Conservation (phyloP, 805 yeast species). For the Metschnikowia chrysomelidarum region DNA sequence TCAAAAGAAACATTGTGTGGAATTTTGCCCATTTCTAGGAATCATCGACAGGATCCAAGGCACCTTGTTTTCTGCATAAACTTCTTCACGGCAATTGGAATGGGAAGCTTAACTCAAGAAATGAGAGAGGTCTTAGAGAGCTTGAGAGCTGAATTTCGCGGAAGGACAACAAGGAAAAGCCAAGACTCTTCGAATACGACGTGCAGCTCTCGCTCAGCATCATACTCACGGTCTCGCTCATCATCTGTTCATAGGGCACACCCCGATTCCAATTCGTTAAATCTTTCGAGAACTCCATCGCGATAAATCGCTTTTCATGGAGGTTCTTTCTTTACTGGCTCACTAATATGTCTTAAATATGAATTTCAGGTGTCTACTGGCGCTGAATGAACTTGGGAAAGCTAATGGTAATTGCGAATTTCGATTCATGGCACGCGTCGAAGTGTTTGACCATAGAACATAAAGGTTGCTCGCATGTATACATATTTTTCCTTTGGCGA, state of each 20-base stretch:
- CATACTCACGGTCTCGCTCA: constrained; percentile 10
- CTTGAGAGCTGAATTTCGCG: constrained; percentile 26
- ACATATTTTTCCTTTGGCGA: no score
- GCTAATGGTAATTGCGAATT: no score
- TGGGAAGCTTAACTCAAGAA: constrained; percentile 78
- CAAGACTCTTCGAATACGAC: constrained; percentile 19
- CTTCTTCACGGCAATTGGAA: constrained; percentile 88
- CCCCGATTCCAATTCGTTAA: constrained; percentile 15
- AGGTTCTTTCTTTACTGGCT: no score
- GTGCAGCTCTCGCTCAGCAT: neutral
- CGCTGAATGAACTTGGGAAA: no score
- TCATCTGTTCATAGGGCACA: constrained; percentile 12
- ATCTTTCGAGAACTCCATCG: constrained; percentile 6
- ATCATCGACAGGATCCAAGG: constrained; percentile 38
- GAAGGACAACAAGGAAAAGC: constrained; percentile 19
- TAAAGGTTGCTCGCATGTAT: no score
- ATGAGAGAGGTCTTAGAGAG: constrained; percentile 60
- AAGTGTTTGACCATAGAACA: no score
- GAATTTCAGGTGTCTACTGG: no score
- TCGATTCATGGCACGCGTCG: no score
- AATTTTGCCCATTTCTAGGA: constrained; percentile 56
- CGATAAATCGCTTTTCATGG: no score
- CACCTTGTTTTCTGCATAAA: constrained; percentile 77
- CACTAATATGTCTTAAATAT: no score
- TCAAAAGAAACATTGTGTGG: constrained; percentile 50